A percentile compares a stretch with the other conserved stretches of the same genome.
These are phyloP conservation scores for Alternaria incomplexa DNA, from an alignment of 2,329 filamentous ascomycete species.

Conservation along the genomic window DNA sequence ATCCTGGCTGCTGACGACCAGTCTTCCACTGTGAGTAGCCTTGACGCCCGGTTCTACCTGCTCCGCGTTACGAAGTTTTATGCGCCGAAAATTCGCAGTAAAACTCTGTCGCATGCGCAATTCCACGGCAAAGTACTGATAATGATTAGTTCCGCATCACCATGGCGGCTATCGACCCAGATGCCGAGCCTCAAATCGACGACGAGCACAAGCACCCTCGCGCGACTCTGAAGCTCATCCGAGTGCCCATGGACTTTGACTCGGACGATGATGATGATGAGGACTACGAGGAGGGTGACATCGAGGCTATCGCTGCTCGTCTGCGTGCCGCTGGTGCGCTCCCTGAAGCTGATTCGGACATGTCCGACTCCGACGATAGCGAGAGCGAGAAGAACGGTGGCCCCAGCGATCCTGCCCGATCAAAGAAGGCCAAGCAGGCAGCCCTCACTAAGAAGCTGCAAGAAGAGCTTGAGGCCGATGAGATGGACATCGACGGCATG, in stretches of 20 bases:
- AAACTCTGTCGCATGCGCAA: constrained; percentile 8
- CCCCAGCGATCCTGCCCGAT: constrained; percentile 88
- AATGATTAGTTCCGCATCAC: constrained; percentile 84
- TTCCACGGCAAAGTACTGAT: constrained; percentile 21
- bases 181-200: constrained; percentile 62
- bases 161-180: constrained; percentile 97
- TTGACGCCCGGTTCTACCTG: neutral
- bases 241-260: constrained; percentile 67
- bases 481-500: constrained; percentile 71
- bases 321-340: constrained; percentile 44
- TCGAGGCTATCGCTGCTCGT: constrained; percentile 48
- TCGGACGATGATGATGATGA: constrained; percentile 64
- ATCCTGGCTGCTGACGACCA: constrained; percentile 77
- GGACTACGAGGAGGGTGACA: constrained; percentile 53
- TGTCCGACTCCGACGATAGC: constrained; percentile 58
- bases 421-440: constrained; percentile 82
- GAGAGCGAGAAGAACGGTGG: constrained; percentile 84
- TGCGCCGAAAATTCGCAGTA: neutral
- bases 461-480: constrained; percentile 70
- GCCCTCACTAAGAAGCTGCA: constrained; percentile 80
- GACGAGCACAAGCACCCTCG: constrained; percentile 62
- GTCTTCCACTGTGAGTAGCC: constrained; percentile 76
- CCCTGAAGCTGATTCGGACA: constrained; percentile 45
- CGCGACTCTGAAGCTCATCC: constrained; percentile 90
- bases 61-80: neutral